A percentile compares a stretch with the other conserved stretches of the same genome.
Conservation (phyloP, 768 basidiomycete genomes). For the Lentinula guzmanii region DNA sequence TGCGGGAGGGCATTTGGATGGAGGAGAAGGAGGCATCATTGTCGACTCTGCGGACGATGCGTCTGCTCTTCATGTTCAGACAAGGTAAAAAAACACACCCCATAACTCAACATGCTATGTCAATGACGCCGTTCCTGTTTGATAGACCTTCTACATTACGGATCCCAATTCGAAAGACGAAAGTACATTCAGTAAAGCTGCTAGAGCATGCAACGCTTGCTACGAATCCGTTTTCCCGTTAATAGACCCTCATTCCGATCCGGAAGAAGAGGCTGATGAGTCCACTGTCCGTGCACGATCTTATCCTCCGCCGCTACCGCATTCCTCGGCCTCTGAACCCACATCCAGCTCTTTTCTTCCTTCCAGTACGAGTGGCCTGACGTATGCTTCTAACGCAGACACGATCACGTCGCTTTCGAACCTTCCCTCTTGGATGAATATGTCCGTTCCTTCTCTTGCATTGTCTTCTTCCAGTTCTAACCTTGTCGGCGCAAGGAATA, state of each 20-base stretch:
- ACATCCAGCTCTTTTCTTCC: neutral
- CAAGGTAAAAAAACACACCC: conserved; percentile 39
- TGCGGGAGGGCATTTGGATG: conserved; percentile 75
- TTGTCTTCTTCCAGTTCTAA: conserved; percentile 30
- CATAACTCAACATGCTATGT: neutral
- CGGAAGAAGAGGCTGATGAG: neutral
- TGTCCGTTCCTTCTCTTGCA: conserved; percentile 26
- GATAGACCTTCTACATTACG: conserved; percentile 78
- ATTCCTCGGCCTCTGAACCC: neutral
- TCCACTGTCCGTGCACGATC: conserved; percentile 5
- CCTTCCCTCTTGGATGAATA: conserved; percentile 50
- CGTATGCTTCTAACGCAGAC: conserved; percentile 15
- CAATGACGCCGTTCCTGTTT: neutral
- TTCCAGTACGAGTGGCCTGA: neutral
- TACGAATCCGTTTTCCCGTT: conserved; percentile 83
- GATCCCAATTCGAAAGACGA: conserved; percentile 43
- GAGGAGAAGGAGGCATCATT: conserved; percentile 79
- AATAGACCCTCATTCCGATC: conserved; percentile 25
- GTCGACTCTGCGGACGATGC: conserved; percentile 78
- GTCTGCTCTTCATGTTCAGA: conserved; percentile 83
- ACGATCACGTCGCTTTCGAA: conserved; percentile 46
- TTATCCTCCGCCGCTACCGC: neutral
- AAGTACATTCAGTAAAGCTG: conserved; percentile 37
- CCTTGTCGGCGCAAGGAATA: conserved; percentile 7
- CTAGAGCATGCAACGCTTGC: conserved; percentile 81